Evolutionary conservation across 2,329 filamentous ascomycete species (phyloP).

Genomic region (Bipolaris gigantea): DNA sequence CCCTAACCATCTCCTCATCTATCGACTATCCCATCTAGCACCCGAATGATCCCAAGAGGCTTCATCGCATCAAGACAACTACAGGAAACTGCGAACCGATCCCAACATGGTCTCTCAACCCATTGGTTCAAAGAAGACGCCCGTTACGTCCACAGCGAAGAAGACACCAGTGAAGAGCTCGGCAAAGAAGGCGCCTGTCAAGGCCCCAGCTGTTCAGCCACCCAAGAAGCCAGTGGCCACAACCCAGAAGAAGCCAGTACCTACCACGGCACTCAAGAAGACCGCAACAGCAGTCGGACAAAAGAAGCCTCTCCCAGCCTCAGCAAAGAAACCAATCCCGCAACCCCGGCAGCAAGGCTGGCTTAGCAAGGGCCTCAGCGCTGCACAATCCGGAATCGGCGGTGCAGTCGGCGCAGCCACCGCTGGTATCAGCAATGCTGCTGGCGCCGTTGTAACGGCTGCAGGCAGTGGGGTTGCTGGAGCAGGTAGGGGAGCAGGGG

Average conservation of each 20-base stretch:
- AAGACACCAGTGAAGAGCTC: slow-evolving; percentile 13
- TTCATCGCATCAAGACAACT: background rate
- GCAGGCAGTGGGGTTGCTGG: slow-evolving; percentile 52
- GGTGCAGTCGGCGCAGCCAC: slow-evolving; percentile 42
- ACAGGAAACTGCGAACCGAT: background rate
- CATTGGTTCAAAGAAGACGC: slow-evolving; percentile 31
- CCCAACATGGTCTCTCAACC: slow-evolving; percentile 30
- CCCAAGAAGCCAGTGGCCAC: slow-evolving; percentile 20
- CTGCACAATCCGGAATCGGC: slow-evolving; percentile 17
- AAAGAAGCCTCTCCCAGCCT: slow-evolving; percentile 14
- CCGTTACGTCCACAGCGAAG: slow-evolving; percentile 22
- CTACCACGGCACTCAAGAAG: slow-evolving; percentile 14
- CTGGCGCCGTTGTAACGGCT: slow-evolving; percentile 47
- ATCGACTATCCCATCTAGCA: background rate
- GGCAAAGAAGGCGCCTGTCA: slow-evolving; percentile 4
- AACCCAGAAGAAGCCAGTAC: slow-evolving; percentile 3
- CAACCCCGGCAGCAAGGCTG: slow-evolving; percentile 47
- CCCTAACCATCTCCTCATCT: background rate
- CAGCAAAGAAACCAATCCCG: slow-evolving; percentile 13
- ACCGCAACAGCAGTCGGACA: slow-evolving; percentile 13
- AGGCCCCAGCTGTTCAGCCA: slow-evolving; percentile 13
- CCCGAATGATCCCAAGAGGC: background rate
- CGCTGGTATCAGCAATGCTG: slow-evolving; percentile 49
- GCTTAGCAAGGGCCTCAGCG: slow-evolving; percentile 41
- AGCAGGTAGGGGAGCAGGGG: slow-evolving; percentile 11